Conservation (phyloP, 371 early-diverging fungal genomes). For the Mortierella sp. region DNA sequence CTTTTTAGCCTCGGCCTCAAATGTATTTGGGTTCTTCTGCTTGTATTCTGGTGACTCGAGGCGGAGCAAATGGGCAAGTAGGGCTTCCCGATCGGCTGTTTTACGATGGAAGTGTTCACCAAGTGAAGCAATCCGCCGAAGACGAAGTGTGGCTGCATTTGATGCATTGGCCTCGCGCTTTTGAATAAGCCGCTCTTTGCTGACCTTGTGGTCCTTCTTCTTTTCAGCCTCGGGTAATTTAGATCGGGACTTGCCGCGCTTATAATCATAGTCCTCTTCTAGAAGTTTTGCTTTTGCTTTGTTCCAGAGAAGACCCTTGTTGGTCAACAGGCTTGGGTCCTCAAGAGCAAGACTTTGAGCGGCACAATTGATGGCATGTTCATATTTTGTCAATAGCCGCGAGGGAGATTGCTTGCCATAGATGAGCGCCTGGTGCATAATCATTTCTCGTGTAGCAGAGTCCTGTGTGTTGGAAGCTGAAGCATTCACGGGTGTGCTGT, state of each 20-base stretch:
- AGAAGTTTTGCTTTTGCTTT: constrained; percentile 69
- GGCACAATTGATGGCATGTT: constrained; percentile 70
- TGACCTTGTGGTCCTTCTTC: constrained; percentile 40
- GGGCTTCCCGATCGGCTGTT: constrained; percentile 48
- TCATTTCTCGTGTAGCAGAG: constrained; percentile 54
- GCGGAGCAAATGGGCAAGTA: constrained; percentile 39
- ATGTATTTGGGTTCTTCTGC: constrained; percentile 21
- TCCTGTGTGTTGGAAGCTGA: constrained; percentile 17
- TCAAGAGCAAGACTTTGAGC: constrained; percentile 64
- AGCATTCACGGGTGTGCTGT: constrained; percentile 24
- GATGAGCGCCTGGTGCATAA: constrained; percentile 66
- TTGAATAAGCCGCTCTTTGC: constrained; percentile 38
- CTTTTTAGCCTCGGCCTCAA: constrained; percentile 34
- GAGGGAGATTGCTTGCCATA: constrained; percentile 63
- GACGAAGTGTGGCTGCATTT: constrained; percentile 58
- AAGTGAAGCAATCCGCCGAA: constrained; percentile 56
- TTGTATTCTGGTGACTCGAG: constrained; percentile 50
- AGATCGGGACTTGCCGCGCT: constrained; percentile 71
- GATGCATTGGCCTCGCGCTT: constrained; percentile 65
- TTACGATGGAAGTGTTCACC: constrained; percentile 59
- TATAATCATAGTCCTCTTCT: constrained; percentile 68
- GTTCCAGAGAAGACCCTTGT: constrained; percentile 65
- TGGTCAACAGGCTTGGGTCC: constrained; percentile 61
- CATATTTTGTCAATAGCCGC: constrained; percentile 66
- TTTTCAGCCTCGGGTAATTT: constrained; percentile 61